A percentile compares a stretch with the other conserved stretches of the same genome.
Conservation (phyloP, 805 yeast species). For the Schwanniomyces vanrijiae region DNA sequence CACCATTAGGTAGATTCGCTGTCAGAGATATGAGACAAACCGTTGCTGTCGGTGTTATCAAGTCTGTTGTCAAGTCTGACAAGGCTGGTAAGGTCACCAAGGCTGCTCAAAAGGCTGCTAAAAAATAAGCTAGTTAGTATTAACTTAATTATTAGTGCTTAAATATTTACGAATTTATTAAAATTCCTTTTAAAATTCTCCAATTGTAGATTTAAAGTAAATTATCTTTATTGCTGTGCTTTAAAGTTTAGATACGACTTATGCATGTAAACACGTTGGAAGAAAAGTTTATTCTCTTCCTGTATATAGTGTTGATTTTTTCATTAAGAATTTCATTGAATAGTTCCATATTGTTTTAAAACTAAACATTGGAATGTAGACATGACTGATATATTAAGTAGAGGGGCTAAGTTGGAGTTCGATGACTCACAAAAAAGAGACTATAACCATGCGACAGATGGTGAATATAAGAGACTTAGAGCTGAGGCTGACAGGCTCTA, state of each 20-base stretch:
- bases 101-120: constrained; percentile 49
- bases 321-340: neutral
- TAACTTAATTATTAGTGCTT: constrained; percentile 3
- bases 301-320: neutral
- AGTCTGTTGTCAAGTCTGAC: constrained; percentile 53
- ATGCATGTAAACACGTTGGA: neutral
- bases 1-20: constrained; percentile 49
- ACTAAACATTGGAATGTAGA: neutral
- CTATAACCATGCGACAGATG: constrained; percentile 73
- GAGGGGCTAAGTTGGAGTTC: constrained; percentile 26
- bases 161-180: constrained; percentile 4
- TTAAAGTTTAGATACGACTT: neutral
- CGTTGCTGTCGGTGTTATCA: constrained; percentile 99
- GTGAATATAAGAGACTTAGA: constrained; percentile 62
- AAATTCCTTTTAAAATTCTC: neutral
- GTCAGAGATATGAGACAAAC: constrained; percentile 99
- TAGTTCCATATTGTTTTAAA: neutral
- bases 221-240: too few relatives aligned
- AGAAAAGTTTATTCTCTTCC: too few relatives aligned
- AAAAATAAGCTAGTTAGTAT: constrained; percentile 34
- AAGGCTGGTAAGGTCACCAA: constrained; percentile 51
- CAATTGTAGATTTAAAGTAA: too few relatives aligned
- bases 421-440: constrained; percentile 39
- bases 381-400: constrained; percentile 14
- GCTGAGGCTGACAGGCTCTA: constrained; percentile 67